A percentile compares a stretch with the other conserved stretches of the same genome.
Evolutionary conservation across 345 rosid genomes (phyloP).

Genomic region (Dipteronia dyeriana): DNA sequence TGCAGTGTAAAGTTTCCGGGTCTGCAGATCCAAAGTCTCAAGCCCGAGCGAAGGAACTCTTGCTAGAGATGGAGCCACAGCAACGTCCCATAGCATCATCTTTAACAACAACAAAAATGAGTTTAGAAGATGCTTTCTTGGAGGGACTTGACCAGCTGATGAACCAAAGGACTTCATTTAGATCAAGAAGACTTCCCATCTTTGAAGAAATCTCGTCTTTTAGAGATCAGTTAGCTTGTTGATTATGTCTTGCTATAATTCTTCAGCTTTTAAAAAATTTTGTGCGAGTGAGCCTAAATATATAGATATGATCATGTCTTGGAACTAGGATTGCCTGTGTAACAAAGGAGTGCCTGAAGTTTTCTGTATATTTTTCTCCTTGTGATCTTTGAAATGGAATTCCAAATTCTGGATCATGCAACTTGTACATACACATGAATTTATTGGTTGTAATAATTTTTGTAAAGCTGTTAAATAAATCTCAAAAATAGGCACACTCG

Average conservation of each 20-base stretch:
- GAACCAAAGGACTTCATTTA: conserved; percentile 58
- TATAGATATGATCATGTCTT: neutral
- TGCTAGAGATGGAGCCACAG: conserved; percentile 39
- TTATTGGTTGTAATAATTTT: neutral
- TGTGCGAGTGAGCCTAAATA: neutral
- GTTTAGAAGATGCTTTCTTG: conserved; percentile 52
- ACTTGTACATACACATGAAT: neutral
- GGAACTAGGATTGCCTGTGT: neutral
- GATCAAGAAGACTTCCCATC: conserved; percentile 79
- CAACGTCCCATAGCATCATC: neutral
- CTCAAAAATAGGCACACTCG: neutral
- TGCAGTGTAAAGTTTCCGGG: conserved; percentile 43
- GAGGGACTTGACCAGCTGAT: conserved; percentile 69
- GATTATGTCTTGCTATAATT: conserved; percentile 28
- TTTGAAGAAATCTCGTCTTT: conserved; percentile 84
- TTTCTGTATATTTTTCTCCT: neutral
- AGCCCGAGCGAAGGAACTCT: conserved; percentile 50
- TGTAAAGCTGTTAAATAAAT: neutral
- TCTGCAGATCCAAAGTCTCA: conserved; percentile 53
- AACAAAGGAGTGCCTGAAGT: conserved; percentile 2
- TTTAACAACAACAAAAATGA: conserved; percentile 10
- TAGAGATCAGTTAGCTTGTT: conserved; percentile 84
- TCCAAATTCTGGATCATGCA: neutral
- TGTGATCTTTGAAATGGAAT: conserved; percentile 8
- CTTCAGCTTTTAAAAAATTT: neutral